Conservation (phyloP, 257 asterid species). For the Fraxinus quadrangulata region DNA sequence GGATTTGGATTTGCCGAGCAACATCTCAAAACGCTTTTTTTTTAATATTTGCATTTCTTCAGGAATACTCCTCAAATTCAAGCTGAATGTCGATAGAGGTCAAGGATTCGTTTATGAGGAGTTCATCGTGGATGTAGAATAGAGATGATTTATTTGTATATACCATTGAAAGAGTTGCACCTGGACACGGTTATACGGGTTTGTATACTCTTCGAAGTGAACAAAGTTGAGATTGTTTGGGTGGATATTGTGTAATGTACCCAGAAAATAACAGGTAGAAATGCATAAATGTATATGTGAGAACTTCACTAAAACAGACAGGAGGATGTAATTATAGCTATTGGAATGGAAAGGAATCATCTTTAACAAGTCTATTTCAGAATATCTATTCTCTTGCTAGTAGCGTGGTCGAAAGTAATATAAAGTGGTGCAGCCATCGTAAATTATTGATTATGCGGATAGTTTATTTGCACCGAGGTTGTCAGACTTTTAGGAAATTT, state of each 20-base stretch:
- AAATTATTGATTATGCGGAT: too few species aligned
- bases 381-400: too few species aligned
- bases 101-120: slow-evolving; percentile 39
- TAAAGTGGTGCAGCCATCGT: too few species aligned
- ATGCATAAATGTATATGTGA: background rate
- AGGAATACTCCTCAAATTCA: slow-evolving; percentile 4
- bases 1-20: too few species aligned
- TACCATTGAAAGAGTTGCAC: slow-evolving; percentile 13
- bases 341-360: background rate
- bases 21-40: too few species aligned
- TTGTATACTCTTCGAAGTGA: slow-evolving; percentile 1
- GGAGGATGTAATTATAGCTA: background rate
- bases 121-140: slow-evolving; percentile 13
- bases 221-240: slow-evolving; percentile 29
- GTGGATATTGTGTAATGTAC: slow-evolving; percentile 19
- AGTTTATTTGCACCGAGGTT: background rate
- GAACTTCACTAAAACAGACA: too few species aligned
- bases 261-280: background rate
- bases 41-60: too few species aligned
- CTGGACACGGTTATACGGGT: background rate
- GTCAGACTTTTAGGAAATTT: too few species aligned
- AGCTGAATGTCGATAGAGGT: slow-evolving; percentile 38
- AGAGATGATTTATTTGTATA: slow-evolving; percentile 14
- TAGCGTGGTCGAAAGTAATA: too few species aligned
- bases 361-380: background rate